Percentiles rank a stretch among this genome's conserved stretches.
Conservation (phyloP, 257 asterid genomes). For the Anisodus acutangulus region DNA sequence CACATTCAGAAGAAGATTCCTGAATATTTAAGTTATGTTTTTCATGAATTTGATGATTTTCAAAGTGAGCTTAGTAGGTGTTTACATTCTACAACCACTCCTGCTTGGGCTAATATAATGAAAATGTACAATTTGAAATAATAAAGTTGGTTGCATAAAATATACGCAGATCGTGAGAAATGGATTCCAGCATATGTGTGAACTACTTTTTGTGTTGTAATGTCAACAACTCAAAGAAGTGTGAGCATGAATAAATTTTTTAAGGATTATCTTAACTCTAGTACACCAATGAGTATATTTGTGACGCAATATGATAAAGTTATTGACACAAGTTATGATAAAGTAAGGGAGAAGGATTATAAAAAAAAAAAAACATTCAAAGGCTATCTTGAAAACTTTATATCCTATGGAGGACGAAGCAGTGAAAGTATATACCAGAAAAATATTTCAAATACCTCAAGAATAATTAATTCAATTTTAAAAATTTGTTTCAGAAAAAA, state of each 20-base stretch:
- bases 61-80: neutral
- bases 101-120: neutral
- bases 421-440: neutral
- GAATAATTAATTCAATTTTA: neutral
- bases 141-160: neutral
- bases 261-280: neutral
- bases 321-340: neutral
- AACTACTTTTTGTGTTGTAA: neutral
- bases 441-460: neutral
- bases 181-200: neutral
- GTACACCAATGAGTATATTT: neutral
- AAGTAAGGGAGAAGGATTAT: neutral
- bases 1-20: constrained; percentile 11
- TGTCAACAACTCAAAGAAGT: neutral
- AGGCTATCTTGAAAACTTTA: neutral
- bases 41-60: neutral
- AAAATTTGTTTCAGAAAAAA: neutral
- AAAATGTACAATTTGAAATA: neutral
- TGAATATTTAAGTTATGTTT: neutral
- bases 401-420: neutral
- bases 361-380: neutral
- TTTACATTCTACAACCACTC: neutral
- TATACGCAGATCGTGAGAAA: neutral
- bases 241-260: neutral
- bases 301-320: neutral